These are phyloP conservation scores for Boletus huronensis DNA, from an alignment of 768 basidiomycete genomes.

Conservation along the genomic window DNA sequence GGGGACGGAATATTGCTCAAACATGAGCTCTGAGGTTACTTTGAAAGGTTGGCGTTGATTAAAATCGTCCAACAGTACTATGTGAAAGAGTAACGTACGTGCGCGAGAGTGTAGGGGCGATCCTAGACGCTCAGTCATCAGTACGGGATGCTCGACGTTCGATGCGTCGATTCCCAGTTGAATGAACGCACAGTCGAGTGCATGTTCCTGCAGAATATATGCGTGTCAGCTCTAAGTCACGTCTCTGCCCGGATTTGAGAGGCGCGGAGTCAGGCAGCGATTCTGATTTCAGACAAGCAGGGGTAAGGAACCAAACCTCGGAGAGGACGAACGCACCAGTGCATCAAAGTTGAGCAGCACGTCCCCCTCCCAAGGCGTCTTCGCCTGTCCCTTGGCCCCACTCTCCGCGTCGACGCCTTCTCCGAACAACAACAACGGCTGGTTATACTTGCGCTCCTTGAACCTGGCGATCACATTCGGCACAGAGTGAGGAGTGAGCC, in stretches of 20 bases:
- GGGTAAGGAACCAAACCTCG: background rate
- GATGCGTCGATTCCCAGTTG: constrained; percentile 78
- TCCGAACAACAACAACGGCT: constrained; percentile 82
- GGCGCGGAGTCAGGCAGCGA: constrained; percentile 3
- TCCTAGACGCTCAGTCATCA: constrained; percentile 91
- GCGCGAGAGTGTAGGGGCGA: constrained; percentile 87
- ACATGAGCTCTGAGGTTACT: constrained; percentile 97
- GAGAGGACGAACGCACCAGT: constrained; percentile 56
- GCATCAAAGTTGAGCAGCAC: constrained; percentile 89
- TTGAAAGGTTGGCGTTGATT: constrained; percentile 1
- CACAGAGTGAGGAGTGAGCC: constrained; percentile 48
- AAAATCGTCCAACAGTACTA: background rate
- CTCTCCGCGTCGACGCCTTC: constrained; percentile 85
- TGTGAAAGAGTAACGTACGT: constrained; percentile 48
- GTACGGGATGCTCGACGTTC: constrained; percentile 77
- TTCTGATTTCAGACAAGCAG: background rate
- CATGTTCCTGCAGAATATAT: constrained; percentile 73
- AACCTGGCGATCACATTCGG: constrained; percentile 80
- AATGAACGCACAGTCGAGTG: constrained; percentile 88
- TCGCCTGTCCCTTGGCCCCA: constrained; percentile 72
- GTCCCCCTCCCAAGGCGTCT: constrained; percentile 92
- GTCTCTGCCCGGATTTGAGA: background rate
- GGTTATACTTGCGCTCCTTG: constrained; percentile 84
- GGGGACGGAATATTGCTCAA: constrained; percentile 88
- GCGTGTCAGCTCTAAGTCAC: background rate